Evolutionary conservation across 176 grass and related monocot genomes (phyloP).

Genomic region (Ensete ventricosum): DNA sequence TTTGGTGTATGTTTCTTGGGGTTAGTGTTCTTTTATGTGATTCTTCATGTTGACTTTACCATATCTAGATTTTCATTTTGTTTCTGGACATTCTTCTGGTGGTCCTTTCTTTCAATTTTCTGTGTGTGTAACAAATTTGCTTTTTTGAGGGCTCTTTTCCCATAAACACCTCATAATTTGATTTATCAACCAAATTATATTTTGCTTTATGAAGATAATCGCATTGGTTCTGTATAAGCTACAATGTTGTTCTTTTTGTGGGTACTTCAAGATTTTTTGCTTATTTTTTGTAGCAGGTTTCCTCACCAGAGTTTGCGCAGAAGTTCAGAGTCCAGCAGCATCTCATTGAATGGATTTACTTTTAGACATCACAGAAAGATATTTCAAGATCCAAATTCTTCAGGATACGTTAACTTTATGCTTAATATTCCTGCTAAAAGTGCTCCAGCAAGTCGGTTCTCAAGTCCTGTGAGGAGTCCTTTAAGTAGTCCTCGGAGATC

Average conservation of each 20-base stretch:
- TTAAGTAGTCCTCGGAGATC: slow-evolving; percentile 57
- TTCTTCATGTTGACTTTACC: neutral
- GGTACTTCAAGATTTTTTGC: slow-evolving; percentile 10
- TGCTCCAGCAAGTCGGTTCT: slow-evolving; percentile 67
- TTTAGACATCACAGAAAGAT: slow-evolving; percentile 33
- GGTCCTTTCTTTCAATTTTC: neutral
- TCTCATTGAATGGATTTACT: slow-evolving; percentile 19
- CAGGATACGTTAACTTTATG: slow-evolving; percentile 39
- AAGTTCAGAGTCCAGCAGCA: slow-evolving; percentile 28
- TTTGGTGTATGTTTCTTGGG: neutral
- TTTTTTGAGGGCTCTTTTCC: too few relatives aligned
- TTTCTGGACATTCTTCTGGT: neutral
- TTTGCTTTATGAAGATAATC: neutral
- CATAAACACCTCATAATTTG: too few relatives aligned
- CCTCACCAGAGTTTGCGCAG: slow-evolving; percentile 32
- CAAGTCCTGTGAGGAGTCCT: slow-evolving; percentile 60
- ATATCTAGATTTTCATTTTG: neutral
- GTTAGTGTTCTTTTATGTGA: neutral
- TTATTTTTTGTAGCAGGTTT: slow-evolving; percentile 38
- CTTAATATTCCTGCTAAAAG: slow-evolving; percentile 77
- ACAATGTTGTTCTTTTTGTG: neutral
- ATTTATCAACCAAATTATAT: neutral
- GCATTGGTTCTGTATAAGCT: neutral
- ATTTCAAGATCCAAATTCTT: slow-evolving; percentile 45
- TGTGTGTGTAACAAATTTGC: too few relatives aligned